Base-by-base conservation (phyloP, 1,284 basidiomycete species). In the Kwoniella shivajii region DNA sequence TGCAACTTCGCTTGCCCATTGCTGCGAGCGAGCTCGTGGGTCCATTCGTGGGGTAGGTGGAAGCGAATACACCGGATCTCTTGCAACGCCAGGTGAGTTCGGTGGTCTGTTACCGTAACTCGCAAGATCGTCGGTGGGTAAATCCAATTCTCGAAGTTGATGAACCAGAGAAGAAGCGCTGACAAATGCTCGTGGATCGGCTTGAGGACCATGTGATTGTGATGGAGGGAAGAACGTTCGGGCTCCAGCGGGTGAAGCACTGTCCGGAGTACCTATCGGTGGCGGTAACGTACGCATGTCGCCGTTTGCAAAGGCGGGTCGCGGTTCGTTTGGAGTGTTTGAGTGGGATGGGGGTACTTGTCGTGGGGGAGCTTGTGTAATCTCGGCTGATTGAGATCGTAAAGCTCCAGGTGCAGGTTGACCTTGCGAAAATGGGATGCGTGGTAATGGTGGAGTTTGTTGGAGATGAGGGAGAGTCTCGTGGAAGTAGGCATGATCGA, bases 401-500 rank as follows among this genome's bases (percentile, higher is more conserved):
- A 48, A 13, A 5, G 57, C 50, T 27, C 68, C 63, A 42, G 65
- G 58, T 46, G 57, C 51, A 60, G 69, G 73, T 60, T 77, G 76
- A n/a, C 74, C 76, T 48, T 71, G 57, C 10, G 65, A 55, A 59
- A 79, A 78, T 22, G 71, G 74, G 44, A 76, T 78, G 50, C 85
- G 81, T 29, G 87, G 88, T 24, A 88, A 85, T 62, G 84, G 84
- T 5, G 69, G 65, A 29, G 75, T 73, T n/a, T 68, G 74, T 61
- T 78, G 75, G 9, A 78, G 70, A 57, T 75, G 76, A 16, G 87
- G 77, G 76, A 84, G 59, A 80, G 83, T 81, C 44, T 81, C 87
- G 56, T 82, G 82, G 62, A 97, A 86, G 80, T 97, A 99, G 16
- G 86, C 82, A 77, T 98, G 94, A 36, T 90, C 83, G 54, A 97